Evolutionary conservation across 1,139 yeast species (phyloP).

Genomic region (Candida sp.): DNA sequence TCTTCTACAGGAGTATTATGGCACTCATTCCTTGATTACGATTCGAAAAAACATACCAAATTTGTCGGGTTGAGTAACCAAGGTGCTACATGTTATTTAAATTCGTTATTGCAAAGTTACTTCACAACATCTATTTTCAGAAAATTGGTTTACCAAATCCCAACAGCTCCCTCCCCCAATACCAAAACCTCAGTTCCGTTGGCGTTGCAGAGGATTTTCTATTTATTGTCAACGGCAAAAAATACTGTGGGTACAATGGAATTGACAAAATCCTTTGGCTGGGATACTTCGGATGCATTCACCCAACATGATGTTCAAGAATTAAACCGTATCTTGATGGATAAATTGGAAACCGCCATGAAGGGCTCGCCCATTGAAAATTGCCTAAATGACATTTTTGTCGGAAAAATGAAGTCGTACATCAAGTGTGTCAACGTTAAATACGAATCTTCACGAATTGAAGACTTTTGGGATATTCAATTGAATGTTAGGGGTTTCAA

Average conservation of each 20-base stretch:
- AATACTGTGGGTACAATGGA: conserved; percentile 84
- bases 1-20: conserved; percentile 89
- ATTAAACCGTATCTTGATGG: conserved; percentile 93
- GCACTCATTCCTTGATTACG: conserved; percentile 83
- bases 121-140: conserved; percentile 83
- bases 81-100: conserved; percentile 97
- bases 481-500: conserved; percentile 84
- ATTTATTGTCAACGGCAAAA: conserved; percentile 66
- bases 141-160: conserved; percentile 83
- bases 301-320: conserved; percentile 99
- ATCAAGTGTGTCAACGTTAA: conserved; percentile 94
- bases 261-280: conserved; percentile 89
- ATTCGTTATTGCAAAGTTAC: conserved; percentile 87
- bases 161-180: conserved; percentile 41
- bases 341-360: conserved; percentile 87
- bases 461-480: conserved; percentile 98
- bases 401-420: conserved; percentile 95
- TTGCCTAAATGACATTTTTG: conserved; percentile 76
- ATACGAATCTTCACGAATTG: conserved; percentile 87
- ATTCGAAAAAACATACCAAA: conserved; percentile 85
- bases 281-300: conserved; percentile 96
- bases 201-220: conserved; percentile 86
- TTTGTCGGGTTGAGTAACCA: conserved; percentile 92
- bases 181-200: conserved; percentile 57
- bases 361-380: conserved; percentile 86